These are phyloP conservation scores for Colletotrichum cuscutae DNA, from an alignment of 2,329 filamentous ascomycete species.

Conservation along the genomic window DNA sequence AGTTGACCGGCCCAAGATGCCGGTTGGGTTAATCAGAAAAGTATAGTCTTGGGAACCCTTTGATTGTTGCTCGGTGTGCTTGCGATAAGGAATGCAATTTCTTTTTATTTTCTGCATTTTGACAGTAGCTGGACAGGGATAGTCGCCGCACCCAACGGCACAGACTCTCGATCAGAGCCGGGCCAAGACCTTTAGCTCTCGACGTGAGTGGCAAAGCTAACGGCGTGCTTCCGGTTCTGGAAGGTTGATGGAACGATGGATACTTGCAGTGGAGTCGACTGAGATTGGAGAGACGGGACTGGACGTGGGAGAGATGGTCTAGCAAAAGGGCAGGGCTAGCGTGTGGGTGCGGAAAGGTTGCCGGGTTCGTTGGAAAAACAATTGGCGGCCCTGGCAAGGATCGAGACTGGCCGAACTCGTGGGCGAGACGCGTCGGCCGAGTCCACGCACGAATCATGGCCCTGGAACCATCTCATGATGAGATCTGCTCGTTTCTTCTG, in stretches of 20 bases:
- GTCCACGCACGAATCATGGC: slow-evolving; percentile 27
- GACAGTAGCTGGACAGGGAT: slow-evolving; percentile 24
- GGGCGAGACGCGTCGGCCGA: slow-evolving; percentile 8
- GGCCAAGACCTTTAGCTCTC: slow-evolving; percentile 25
- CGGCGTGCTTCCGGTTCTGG: slow-evolving; percentile 40
- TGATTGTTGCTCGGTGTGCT: background rate
- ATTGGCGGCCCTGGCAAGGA: slow-evolving; percentile 7
- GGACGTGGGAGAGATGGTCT: slow-evolving; percentile 10
- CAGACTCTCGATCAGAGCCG: slow-evolving; percentile 9
- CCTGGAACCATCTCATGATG: background rate
- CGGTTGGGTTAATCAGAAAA: background rate
- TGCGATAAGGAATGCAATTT: slow-evolving; percentile 26
- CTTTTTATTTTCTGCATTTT: background rate
- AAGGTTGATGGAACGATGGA: slow-evolving; percentile 40
- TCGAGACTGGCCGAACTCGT: background rate
- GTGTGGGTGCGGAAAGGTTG: background rate
- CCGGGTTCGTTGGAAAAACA: background rate
- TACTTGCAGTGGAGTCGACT: slow-evolving; percentile 17
- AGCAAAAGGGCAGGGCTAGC: slow-evolving; percentile 18
- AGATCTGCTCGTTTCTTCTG: background rate
- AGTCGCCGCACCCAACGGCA: slow-evolving; percentile 11
- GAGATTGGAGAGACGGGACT: slow-evolving; percentile 29
- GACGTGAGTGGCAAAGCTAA: slow-evolving; percentile 34
- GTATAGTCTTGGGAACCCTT: background rate
- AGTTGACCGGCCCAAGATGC: background rate